phyloP scores from a whole-genome alignment of 2,329 filamentous ascomycete species.

The Teratosphaeria epicoccoides region DNA sequence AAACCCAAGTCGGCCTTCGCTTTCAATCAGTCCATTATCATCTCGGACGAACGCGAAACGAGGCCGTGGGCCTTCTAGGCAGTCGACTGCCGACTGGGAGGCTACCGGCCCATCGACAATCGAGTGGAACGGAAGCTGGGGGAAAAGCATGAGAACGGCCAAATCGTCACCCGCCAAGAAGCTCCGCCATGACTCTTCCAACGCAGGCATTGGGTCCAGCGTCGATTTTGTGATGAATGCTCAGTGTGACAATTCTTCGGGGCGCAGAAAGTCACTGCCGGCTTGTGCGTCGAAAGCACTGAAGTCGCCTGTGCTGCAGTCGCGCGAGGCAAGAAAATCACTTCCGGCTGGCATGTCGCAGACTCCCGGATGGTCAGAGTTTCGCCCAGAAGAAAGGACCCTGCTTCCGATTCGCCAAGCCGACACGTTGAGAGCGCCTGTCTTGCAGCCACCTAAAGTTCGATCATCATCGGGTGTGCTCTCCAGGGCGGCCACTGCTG shows the following conservation, averaged over 20 bases:
- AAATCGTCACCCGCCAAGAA: neutral
- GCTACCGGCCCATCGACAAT: neutral
- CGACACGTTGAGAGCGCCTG: neutral
- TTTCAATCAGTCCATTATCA: neutral
- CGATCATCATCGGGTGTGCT: neutral
- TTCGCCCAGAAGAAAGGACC: neutral
- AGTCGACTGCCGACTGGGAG: neutral
- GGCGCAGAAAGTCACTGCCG: neutral
- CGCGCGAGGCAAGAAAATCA: neutral
- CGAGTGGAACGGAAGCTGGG: neutral
- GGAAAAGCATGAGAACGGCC: neutral
- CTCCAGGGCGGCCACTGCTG: neutral
- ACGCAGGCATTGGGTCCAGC: neutral
- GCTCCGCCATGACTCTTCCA: neutral
- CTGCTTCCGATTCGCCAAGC: neutral
- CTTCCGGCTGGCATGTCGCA: no score
- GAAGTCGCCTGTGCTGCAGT: neutral
- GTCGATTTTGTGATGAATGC: neutral
- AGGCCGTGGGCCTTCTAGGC: neutral
- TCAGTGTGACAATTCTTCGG: neutral
- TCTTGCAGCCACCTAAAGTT: neutral
- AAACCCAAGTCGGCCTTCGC: neutral
- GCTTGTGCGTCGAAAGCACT: neutral
- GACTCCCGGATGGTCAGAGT: no score
- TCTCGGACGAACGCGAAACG: neutral